Base-by-base conservation (phyloP, 352 stramenopile genomes). In the Phytophthora brassicae region DNA sequence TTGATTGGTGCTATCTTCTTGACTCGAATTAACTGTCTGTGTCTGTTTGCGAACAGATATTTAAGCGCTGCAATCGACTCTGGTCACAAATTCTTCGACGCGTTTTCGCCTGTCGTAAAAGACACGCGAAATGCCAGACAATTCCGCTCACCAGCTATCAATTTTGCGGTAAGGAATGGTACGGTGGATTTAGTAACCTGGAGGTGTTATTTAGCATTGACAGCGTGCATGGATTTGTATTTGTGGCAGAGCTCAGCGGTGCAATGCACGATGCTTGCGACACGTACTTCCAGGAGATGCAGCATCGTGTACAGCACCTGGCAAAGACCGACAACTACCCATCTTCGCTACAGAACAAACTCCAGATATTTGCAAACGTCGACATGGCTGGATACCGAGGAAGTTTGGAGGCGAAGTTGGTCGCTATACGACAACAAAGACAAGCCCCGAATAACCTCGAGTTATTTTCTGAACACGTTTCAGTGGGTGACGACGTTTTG, bases 121-220 rank as follows among this genome's bases (percentile, higher is more conserved):
- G 83, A 92, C 42, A 61, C 72, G 38, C 66, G 77, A 50, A 72
- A 87, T 41, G 71, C 74, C 1, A 70, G 65, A 9, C 74, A 77
- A 45, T 82, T 78, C 17, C 77, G 72, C 17, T 81, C 68, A 16
- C 72, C 79, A 2, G 76, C 82, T 33, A 78, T 92, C 41, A 85
- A 92, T 47, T 68, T 94, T 9, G 86, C 6, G 80, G 74, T 5
- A 82, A 94, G 71, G 80, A 92, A 46, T 53, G 83, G 83, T 94
- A 66, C 41, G 62, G 11, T n/a, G 16, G 38, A 20, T 44, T 13
- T 16, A 24, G 11, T 12, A 2, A 43, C 14, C 26, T 31, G 4
- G n/a, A n/a, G n/a, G n/a, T n/a, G n/a, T n/a, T n/a, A n/a, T n/a
- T n/a, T n/a, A n/a, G n/a, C n/a, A n/a, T n/a, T n/a, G n/a, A n/a